Conservation (phyloP, 202 grass and related monocot genomes). For the Carex sylvatica region DNA sequence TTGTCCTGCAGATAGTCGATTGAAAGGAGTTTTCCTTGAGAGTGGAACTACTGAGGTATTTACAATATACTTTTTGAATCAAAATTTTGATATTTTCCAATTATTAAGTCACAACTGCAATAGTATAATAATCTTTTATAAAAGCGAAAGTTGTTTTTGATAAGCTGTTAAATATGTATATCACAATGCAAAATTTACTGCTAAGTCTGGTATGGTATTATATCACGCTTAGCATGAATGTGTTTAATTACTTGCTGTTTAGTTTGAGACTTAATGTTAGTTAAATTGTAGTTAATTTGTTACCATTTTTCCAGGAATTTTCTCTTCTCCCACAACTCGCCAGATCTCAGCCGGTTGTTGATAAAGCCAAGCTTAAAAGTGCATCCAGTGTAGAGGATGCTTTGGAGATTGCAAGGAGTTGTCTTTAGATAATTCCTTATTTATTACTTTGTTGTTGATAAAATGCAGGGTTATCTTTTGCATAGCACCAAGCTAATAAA, state of each 20-base stretch:
- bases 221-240: background rate
- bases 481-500: background rate
- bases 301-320: constrained; percentile 74
- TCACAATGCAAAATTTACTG: background rate
- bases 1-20: constrained; percentile 54
- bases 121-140: background rate
- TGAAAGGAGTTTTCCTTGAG: constrained; percentile 96
- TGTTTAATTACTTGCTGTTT: background rate
- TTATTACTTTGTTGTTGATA: background rate
- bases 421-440: constrained; percentile 17
- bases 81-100: constrained; percentile 2
- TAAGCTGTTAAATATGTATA: background rate
- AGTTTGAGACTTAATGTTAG: background rate
- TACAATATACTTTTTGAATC: background rate
- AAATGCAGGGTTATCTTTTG: background rate
- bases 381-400: constrained; percentile 67
- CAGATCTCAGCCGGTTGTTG: constrained; percentile 61
- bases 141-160: background rate
- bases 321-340: constrained; percentile 62
- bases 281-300: constrained; percentile 2
- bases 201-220: too few relatives aligned
- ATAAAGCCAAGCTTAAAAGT: constrained; percentile 73
- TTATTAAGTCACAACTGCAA: background rate
- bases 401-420: constrained; percentile 63
- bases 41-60: constrained; percentile 85